A percentile compares a stretch with the other conserved stretches of the same genome.
phyloP scores from a whole-genome alignment of 2,329 filamentous ascomycete genomes.

The Ascochyta koolunga region DNA sequence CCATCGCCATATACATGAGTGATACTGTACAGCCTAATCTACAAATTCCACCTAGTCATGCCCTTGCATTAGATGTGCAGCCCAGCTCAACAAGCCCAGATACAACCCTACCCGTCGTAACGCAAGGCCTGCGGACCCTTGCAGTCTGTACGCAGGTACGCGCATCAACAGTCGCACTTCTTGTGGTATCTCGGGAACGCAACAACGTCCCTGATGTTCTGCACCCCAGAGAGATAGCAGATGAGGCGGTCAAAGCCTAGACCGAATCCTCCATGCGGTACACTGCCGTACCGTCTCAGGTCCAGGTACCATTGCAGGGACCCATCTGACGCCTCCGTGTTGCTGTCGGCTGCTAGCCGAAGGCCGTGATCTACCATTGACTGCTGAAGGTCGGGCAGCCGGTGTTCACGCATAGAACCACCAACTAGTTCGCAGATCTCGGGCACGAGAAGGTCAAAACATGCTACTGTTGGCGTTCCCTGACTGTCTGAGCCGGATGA shows the following conservation, averaged over 20 bases:
- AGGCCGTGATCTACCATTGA: conserved; percentile 76
- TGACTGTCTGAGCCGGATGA: conserved; percentile 18
- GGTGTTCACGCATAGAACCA: conserved; percentile 87
- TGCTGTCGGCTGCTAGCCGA: conserved; percentile 41
- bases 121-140: conserved; percentile 1
- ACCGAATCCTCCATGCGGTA: conserved; percentile 89
- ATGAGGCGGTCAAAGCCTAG: conserved; percentile 87
- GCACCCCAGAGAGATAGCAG: conserved; percentile 80
- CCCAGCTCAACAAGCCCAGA: neutral
- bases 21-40: neutral
- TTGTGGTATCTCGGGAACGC: conserved; percentile 78
- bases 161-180: conserved; percentile 57
- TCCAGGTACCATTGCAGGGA: conserved; percentile 84
- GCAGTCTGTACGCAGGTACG: conserved; percentile 2
- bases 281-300: conserved; percentile 86
- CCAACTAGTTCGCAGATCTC: conserved; percentile 86
- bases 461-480: conserved; percentile 69
- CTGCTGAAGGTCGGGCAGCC: conserved; percentile 67
- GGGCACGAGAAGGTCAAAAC: conserved; percentile 88
- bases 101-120: neutral
- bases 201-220: conserved; percentile 83
- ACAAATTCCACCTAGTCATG: neutral
- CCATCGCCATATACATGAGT: neutral
- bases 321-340: conserved; percentile 28
- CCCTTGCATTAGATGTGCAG: neutral